Base-by-base conservation (phyloP, 2,329 filamentous ascomycete genomes). In the Diaporthe nobilis region DNA sequence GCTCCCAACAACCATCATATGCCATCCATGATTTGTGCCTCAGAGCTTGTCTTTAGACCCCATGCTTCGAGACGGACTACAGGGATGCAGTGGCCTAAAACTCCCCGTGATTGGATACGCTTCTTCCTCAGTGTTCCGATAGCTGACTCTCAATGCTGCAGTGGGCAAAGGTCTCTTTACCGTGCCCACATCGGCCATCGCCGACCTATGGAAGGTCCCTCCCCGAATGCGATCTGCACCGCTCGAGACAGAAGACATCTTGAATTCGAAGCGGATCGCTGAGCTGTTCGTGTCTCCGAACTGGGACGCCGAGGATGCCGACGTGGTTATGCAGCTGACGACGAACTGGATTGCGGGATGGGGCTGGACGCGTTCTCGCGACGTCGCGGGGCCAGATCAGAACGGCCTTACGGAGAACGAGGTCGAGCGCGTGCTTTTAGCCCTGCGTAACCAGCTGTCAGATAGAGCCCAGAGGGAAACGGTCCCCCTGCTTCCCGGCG, bases 341-440 rank as follows among this genome's bases (percentile, higher is more conserved):
- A 49, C 61, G n/a, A 67, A 67, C 42, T 34, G 44, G 61, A 47
- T 67, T 15, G 42, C 61, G 17, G 61, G 42, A 13, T 49, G 61
- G 61, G 28, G 61, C 20, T 49, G 61, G 61, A 49, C 61, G 61
- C 42, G 61, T 34, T 65, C 61, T 49, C 61, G 42, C 22, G 61
- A 65, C 20, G 4, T 49, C 20, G 42, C 39, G 3, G 42, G 42
- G 25, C 61, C 61, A 22, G 61, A 49, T 20, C 2, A 31, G 61
- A 22, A 20, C 42, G 28, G 42, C 28, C 61, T 65, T 22, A 22
- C 39, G 6, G 42, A 10, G 15, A 17, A 34, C 8, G 42, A 67
- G 61, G 34, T 67, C 20, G 42, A 67, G 42, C 17, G 61, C 5
- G 25, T 67, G 9, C 25, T 49, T 67, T 20, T 15, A 15, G 42